Evolutionary conservation across 2,329 filamentous ascomycete genomes (phyloP).

Genomic region (Ascochyta lentis): DNA sequence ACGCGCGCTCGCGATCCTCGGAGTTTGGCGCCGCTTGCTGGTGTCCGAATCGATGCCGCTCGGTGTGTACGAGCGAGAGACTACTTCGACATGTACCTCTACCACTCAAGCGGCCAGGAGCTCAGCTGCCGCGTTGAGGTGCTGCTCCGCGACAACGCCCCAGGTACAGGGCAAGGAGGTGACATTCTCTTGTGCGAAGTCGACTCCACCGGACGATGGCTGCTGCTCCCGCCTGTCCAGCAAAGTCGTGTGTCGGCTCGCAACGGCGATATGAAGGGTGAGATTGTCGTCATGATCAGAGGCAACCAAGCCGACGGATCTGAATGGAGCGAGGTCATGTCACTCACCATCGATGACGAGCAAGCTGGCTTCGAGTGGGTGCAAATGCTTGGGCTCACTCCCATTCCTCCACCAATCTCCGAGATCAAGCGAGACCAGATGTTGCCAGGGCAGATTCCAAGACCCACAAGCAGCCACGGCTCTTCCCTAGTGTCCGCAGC

Average conservation of each 20-base stretch:
- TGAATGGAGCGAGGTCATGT: constrained; percentile 85
- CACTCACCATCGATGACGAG: constrained; percentile 76
- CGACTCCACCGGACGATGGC: constrained; percentile 77
- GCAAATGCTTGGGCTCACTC: constrained; percentile 74
- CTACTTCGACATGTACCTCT: constrained; percentile 82
- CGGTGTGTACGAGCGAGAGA: constrained; percentile 90
- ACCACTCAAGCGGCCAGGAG: constrained; percentile 88
- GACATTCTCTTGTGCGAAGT: constrained; percentile 93
- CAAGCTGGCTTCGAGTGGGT: constrained; percentile 86
- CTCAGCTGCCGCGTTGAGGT: constrained; percentile 90
- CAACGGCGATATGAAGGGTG: constrained; percentile 71
- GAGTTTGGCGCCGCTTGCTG: constrained; percentile 74
- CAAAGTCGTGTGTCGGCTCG: constrained; percentile 78
- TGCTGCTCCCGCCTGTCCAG: constrained; percentile 90
- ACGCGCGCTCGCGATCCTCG: constrained; percentile 79
- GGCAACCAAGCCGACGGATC: constrained; percentile 66
- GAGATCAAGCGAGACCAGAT: constrained; percentile 57
- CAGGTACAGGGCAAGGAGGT: constrained; percentile 70
- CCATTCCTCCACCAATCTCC: constrained; percentile 65
- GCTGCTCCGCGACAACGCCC: constrained; percentile 79
- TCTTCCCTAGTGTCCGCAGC: constrained; percentile 57
- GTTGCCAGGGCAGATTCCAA: constrained; percentile 55
- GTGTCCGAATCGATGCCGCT: constrained; percentile 74
- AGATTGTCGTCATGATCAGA: constrained; percentile 87
- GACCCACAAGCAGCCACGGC: constrained; percentile 58